Base-by-base conservation (phyloP, 805 yeast species). In the Nakazawaea populi region DNA sequence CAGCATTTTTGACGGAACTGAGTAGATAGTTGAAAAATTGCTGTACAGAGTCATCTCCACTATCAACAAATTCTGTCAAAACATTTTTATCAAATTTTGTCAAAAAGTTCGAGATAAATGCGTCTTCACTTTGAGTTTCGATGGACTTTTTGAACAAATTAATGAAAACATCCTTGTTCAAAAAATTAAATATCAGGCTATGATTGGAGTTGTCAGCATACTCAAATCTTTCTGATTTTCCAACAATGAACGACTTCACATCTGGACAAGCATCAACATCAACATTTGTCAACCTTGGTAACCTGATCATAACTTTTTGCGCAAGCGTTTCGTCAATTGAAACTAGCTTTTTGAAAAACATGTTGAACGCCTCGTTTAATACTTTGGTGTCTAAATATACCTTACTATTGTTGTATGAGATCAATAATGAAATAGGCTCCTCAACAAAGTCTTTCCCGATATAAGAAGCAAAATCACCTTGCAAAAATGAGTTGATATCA, bases 101-200 rank as follows among this genome's bases (percentile, higher is more conserved):
- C 31, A 58, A 49, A 30, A 62, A 61, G 45, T 54, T 48, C 1
- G 53, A 46, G 11, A 63, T 47, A 44, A 69, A 68, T 1, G 38
- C 37, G 4, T 43, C 48, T 8, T 64, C 37, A 14, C 60, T 56
- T 0, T 50, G 47, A 36, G 56, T 49, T 0, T 52, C 41, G 5
- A 54, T 52, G 4, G 74, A 64, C 10, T 54, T 49, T 4, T 58
- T 50, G 55, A 67, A 77, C 7, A 78, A 52, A 32, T 63, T 64
- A 1, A 54, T 10, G 0, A 73, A 55, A 28, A 72, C 69, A 1
- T 67, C 67, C 5, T 64, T 59, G 4, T 65, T 70, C 6, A 76
- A 42, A 36, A 76, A 62, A 51, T 58, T 59, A 55, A 60, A 68
- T 10, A 66, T 42, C 6, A 62, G 27, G 8, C 52, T 24, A 58